phyloP scores from a whole-genome alignment of 192 early-diverging fungal species.

The Rhizophlyctis rosea region DNA sequence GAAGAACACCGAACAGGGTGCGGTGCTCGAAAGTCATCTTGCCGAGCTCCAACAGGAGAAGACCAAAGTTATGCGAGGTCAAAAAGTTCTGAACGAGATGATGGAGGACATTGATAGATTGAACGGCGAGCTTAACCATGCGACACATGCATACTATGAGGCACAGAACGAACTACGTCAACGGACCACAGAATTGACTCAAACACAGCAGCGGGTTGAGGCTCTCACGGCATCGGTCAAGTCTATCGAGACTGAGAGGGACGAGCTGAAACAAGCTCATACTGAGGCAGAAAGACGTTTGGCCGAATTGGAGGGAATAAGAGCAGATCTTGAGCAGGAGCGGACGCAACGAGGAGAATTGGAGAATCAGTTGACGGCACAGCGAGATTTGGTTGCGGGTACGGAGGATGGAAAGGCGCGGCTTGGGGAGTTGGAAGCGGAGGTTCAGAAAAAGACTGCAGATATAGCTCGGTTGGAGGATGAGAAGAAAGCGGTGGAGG shows the following conservation, averaged over 20 bases:
- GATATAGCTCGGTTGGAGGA: neutral
- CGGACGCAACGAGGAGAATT: neutral
- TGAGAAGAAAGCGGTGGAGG: neutral
- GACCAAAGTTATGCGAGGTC: no score
- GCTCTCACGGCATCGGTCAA: neutral
- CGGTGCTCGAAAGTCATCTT: no score
- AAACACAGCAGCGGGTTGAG: no score
- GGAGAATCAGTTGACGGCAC: neutral
- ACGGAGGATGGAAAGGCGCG: neutral
- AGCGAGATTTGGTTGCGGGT: neutral
- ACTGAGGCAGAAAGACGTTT: neutral
- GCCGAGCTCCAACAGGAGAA: no score
- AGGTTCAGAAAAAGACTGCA: neutral
- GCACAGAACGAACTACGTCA: no score
- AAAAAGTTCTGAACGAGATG: no score
- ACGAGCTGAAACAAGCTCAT: neutral
- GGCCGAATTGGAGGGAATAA: neutral
- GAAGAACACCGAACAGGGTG: no score
- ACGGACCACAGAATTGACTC: no score
- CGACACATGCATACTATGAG: no score
- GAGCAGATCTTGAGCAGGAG: neutral
- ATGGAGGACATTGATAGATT: no score
- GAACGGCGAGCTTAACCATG: no score
- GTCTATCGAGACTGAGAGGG: neutral
- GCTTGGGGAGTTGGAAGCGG: constrained; percentile 2